Base-by-base conservation (phyloP, 1,284 basidiomycete genomes). In the Heterobasidion annosum region DNA sequence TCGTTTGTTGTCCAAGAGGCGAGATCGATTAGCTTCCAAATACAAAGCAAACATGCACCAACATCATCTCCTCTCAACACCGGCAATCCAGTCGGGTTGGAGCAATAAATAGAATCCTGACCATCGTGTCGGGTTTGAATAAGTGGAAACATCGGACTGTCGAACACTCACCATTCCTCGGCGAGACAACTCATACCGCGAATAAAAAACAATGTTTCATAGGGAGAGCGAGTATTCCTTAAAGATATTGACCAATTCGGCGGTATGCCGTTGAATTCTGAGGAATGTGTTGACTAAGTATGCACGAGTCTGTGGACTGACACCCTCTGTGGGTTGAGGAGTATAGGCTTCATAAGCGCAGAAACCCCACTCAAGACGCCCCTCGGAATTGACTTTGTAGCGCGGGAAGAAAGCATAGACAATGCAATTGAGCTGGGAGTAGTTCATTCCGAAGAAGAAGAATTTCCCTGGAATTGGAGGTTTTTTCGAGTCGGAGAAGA, bases 201-300 rank as follows among this genome's bases (percentile, higher is more conserved):
- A n/a, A n/a, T n/a, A n/a, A n/a, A n/a, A n/a, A n/a, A n/a, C 1
- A 25, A 4, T 25, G 25, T 25, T 25, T 25, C 25, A 25, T 25
- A 25, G 2, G 25, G 25, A 25, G 25, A 40, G 37, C n/a, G 37
- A 40, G 6, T 12, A 12, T n/a, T 73, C 56, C 74, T 35, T 37
- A 49, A 12, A 40, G 34, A 19, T 42, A 10, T 4, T 18, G 8
- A 33, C 48, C 4, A 40, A 40, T n/a, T 40, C 37, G 37, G 37
- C 37, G 6, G 37, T 40, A 40, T 40, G 37, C 37, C 37, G 37
- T 40, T 40, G 37, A 40, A 40, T 40, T n/a, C 12, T 0, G 37
- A 40, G 37, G 12, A 40, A 40, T 1, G 37, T 40, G 37, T 40
- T 40, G 37, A 40, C n/a, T 10, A 40, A n/a, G 12, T 40, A 10